phyloP scores from a whole-genome alignment of 768 basidiomycete genomes.

The Tephrocybe rancida region DNA sequence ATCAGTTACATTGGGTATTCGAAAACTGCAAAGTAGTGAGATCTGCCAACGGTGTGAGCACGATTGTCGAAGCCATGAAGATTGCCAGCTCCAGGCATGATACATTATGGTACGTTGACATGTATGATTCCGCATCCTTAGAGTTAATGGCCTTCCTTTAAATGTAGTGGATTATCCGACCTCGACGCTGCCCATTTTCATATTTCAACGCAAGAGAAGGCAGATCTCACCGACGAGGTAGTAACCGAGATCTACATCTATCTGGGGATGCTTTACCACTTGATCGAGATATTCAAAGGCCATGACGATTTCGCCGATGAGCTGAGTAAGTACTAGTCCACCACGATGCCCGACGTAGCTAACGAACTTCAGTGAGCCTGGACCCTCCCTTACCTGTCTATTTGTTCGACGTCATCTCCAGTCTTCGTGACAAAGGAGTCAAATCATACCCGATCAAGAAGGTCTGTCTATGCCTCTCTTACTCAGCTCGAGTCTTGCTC shows the following conservation, averaged over 20 bases:
- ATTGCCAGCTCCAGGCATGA: constrained; percentile 89
- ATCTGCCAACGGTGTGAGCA: constrained; percentile 78
- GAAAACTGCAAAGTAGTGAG: constrained; percentile 91
- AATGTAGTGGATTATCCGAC: constrained; percentile 69
- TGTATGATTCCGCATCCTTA: background rate
- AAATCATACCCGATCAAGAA: constrained; percentile 98
- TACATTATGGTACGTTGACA: constrained; percentile 59
- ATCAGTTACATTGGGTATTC: constrained; percentile 95
- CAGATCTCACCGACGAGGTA: constrained; percentile 86
- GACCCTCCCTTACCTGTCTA: constrained; percentile 94
- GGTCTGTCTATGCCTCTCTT: constrained; percentile 41
- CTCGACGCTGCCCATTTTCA: constrained; percentile 72
- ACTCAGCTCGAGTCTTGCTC: constrained; percentile 14
- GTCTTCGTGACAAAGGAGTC: constrained; percentile 88
- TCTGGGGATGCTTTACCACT: constrained; percentile 92
- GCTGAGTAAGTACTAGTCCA: constrained; percentile 67
- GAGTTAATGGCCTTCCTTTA: constrained; percentile 7
- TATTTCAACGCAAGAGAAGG: constrained; percentile 68
- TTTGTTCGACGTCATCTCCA: constrained; percentile 87
- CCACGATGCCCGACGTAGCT: background rate
- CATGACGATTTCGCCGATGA: constrained; percentile 97
- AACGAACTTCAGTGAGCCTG: constrained; percentile 72
- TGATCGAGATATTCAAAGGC: constrained; percentile 91
- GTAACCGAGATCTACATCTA: constrained; percentile 93
- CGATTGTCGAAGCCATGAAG: constrained; percentile 86